Evolutionary conservation across 2,329 filamentous ascomycete genomes (phyloP).

Genomic region (Ilyonectria mors-panacis): DNA sequence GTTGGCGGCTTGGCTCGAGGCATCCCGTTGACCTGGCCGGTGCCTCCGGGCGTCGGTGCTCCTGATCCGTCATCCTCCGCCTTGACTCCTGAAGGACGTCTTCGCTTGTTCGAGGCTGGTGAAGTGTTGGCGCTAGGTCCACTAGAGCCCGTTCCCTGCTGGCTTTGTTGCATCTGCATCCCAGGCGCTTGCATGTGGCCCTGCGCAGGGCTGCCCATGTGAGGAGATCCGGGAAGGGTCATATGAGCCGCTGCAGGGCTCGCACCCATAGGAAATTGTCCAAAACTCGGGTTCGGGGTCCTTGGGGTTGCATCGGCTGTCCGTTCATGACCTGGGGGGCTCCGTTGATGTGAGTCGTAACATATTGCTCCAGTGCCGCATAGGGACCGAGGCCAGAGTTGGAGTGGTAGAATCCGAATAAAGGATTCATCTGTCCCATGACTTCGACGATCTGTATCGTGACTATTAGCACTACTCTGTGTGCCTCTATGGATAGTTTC

Average conservation of each 20-base stretch:
- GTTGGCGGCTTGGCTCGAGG: constrained; percentile 70
- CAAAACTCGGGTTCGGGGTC: constrained; percentile 69
- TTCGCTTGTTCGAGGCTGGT: constrained; percentile 72
- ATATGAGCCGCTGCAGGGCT: constrained; percentile 74
- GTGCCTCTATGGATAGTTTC: constrained; percentile 40
- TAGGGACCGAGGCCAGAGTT: constrained; percentile 71
- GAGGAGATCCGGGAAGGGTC: constrained; percentile 74
- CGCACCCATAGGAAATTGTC: constrained; percentile 71
- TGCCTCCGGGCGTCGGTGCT: constrained; percentile 63
- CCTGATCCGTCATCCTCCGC: constrained; percentile 67
- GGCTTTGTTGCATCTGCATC: constrained; percentile 78
- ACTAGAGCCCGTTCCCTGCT: constrained; percentile 77
- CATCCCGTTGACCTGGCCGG: constrained; percentile 67
- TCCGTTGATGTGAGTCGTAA: constrained; percentile 62
- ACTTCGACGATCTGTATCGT: constrained; percentile 72
- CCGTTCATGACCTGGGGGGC: constrained; percentile 61
- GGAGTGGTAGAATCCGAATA: constrained; percentile 71
- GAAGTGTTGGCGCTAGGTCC: constrained; percentile 78
- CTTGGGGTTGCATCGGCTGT: constrained; percentile 61
- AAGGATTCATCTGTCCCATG: constrained; percentile 76
- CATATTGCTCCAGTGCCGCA: constrained; percentile 72
- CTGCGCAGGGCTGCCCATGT: constrained; percentile 72
- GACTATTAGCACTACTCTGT: constrained; percentile 42
- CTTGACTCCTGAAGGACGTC: constrained; percentile 71
- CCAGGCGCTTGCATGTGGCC: constrained; percentile 75